phyloP scores from a whole-genome alignment of 2,329 filamentous ascomycete species.

The Rutstroemia sp. region DNA sequence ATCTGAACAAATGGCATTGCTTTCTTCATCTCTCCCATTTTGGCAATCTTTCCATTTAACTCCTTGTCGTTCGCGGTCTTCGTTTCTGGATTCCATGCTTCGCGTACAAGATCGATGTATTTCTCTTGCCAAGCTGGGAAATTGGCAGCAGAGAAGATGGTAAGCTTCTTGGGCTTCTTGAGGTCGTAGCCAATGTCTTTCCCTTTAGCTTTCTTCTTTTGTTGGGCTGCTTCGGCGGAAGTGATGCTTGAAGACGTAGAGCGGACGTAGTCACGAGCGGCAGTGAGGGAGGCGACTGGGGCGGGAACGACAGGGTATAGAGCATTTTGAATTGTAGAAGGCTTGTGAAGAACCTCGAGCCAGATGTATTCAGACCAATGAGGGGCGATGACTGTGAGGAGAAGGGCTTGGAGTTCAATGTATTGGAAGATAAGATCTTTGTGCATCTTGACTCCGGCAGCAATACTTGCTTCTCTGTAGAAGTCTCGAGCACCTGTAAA shows the following conservation, averaged over 20 bases:
- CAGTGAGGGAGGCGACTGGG: conserved; percentile 60
- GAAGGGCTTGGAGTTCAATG: conserved; percentile 76
- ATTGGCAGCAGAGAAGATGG: conserved; percentile 70
- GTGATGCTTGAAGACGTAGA: conserved; percentile 68
- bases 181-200: conserved; percentile 81
- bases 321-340: conserved; percentile 70
- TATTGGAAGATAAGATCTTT: conserved; percentile 71
- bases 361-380: conserved; percentile 95
- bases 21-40: conserved; percentile 88
- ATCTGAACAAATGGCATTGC: conserved; percentile 93
- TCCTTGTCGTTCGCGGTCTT: conserved; percentile 71
- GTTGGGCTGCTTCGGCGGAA: conserved; percentile 71
- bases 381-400: conserved; percentile 78
- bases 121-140: conserved; percentile 90
- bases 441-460: conserved; percentile 80
- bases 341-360: conserved; percentile 79
- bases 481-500: conserved; percentile 82
- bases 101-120: conserved; percentile 72
- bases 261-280: conserved; percentile 77
- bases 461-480: conserved; percentile 76
- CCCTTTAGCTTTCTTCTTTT: conserved; percentile 90
- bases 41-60: conserved; percentile 69
- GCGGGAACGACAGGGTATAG: conserved; percentile 64
- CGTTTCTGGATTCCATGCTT: conserved; percentile 56
- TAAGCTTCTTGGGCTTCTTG: conserved; percentile 85